These are phyloP conservation scores for Sonneratia caseolaris DNA, from an alignment of 345 rosid species.

Conservation along the genomic window DNA sequence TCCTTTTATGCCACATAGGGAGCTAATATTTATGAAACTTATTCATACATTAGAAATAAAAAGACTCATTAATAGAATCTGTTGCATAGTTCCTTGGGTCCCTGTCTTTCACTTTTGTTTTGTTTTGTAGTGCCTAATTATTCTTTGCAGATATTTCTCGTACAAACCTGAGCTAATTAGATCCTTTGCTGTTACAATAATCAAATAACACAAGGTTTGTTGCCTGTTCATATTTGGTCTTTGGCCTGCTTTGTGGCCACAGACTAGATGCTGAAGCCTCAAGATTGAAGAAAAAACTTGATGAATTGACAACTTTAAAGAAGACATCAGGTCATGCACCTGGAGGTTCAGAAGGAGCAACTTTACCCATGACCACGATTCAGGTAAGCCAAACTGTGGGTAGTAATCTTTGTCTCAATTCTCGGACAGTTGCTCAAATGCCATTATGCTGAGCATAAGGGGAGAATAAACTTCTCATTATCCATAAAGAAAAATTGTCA, in stretches of 20 bases:
- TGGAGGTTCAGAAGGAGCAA: slow-evolving; percentile 32
- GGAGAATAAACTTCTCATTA: too few relatives aligned
- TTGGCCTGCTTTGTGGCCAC: slow-evolving; percentile 20
- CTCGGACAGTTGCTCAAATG: not conserved
- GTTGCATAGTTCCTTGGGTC: not conserved
- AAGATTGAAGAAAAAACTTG: slow-evolving; percentile 56
- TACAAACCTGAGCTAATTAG: not conserved
- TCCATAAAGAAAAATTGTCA: too few relatives aligned
- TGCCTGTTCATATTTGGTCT: slow-evolving; percentile 2
- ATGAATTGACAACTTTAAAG: slow-evolving; percentile 26
- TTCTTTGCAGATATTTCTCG: not conserved
- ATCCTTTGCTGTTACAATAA: not conserved
- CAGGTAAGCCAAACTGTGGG: slow-evolving; percentile 34
- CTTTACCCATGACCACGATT: slow-evolving; percentile 38
- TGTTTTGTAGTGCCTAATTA: not conserved
- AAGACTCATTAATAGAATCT: not conserved
- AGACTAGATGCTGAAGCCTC: slow-evolving; percentile 78
- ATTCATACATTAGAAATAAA: not conserved
- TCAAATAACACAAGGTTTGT: not conserved
- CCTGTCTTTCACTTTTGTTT: not conserved
- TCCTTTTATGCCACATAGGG: not conserved
- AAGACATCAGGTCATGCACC: slow-evolving; percentile 30
- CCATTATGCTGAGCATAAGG: not conserved
- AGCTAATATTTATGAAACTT: not conserved
- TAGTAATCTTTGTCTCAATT: not conserved